Base-by-base conservation (phyloP, 2,329 filamentous ascomycete species). In the Raffaelea arxii region DNA sequence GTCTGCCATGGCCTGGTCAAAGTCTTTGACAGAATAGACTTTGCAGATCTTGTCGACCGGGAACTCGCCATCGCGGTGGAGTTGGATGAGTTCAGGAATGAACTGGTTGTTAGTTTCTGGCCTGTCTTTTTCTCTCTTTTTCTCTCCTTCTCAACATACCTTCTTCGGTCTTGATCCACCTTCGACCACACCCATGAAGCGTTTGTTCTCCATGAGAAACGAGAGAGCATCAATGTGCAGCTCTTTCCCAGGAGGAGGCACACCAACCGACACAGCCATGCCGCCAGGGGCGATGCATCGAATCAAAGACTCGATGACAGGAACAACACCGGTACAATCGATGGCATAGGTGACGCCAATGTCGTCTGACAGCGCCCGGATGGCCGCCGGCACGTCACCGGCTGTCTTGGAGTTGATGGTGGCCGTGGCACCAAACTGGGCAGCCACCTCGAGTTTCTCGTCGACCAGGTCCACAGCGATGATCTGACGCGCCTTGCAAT, bases 381-480 rank as follows among this genome's bases (percentile, higher is more conserved):
- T 44, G 0, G 53, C 54, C 21, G 55, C 49, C 11, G 55, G 58
- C 12, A 67, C 51, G 43, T 63, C 46, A 1, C 47, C 37, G 4
- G 55, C 47, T 9, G 51, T 49, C 39, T 54, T 60, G 6, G 62
- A 59, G 50, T 68, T 65, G 41, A 71, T 51, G 1, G 54, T 58
- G 25, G 65, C 54, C 11, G 67, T 71, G 4, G 70, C 71, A 22
- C 71, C 71, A 10, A 71, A 58, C 36, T 61, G 58, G 19, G 54
- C 61, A 0, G 70, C 70, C 21, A 71, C 49, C 22, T 63, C 59
- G 14, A 75, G 57, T 24, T 68, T 61, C 10, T 56, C 54, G 6
- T 63, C 56, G 12, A 71, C 60, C 14, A 73, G 56, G 49, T 75
- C 71, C 6, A 72, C 62, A 4, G 65, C 70, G 11, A 74, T 65